Conservation (phyloP, 495 filamentous ascomycete genomes). For the Elaphomyces granulatus region DNA sequence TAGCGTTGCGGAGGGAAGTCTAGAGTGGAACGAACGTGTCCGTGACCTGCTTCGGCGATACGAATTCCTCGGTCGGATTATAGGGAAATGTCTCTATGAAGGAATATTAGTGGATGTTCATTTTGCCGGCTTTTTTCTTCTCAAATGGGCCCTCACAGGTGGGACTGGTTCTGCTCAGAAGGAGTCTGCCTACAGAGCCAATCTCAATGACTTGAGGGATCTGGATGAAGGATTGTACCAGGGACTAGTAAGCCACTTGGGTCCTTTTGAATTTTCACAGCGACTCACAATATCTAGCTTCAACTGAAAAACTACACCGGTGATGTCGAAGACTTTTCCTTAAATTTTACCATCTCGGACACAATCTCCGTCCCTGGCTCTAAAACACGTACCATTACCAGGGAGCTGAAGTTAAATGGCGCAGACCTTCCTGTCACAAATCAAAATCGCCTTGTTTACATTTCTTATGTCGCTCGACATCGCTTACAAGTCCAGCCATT, state of each 20-base stretch:
- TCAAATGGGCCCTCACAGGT: constrained; percentile 80
- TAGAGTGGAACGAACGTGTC: constrained; percentile 43
- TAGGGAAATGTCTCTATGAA: constrained; percentile 97
- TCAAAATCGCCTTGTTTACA: constrained; percentile 83
- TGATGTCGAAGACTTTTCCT: constrained; percentile 59
- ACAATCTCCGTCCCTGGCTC: constrained; percentile 44
- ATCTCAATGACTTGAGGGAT: constrained; percentile 84
- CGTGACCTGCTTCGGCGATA: constrained; percentile 56
- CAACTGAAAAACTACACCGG: constrained; percentile 78
- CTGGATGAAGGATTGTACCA: constrained; percentile 90
- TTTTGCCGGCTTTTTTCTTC: constrained; percentile 91
- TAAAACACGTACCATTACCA: constrained; percentile 38
- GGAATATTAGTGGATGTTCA: constrained; percentile 88
- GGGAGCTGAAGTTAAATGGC: constrained; percentile 61
- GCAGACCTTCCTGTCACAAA: constrained; percentile 74
- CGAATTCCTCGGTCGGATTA: constrained; percentile 82
- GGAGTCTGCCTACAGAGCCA: constrained; percentile 66
- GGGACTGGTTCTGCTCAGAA: constrained; percentile 42
- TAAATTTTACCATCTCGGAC: constrained; percentile 87
- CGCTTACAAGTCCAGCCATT: constrained; percentile 65
- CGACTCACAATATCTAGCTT: constrained; percentile 27
- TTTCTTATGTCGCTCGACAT: constrained; percentile 77
- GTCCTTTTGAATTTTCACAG: background rate
- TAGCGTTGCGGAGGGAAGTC: constrained; percentile 36
- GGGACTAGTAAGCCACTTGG: constrained; percentile 49